Conservation (phyloP, 352 stramenopile genomes). For the Blastocystis hominis region DNA sequence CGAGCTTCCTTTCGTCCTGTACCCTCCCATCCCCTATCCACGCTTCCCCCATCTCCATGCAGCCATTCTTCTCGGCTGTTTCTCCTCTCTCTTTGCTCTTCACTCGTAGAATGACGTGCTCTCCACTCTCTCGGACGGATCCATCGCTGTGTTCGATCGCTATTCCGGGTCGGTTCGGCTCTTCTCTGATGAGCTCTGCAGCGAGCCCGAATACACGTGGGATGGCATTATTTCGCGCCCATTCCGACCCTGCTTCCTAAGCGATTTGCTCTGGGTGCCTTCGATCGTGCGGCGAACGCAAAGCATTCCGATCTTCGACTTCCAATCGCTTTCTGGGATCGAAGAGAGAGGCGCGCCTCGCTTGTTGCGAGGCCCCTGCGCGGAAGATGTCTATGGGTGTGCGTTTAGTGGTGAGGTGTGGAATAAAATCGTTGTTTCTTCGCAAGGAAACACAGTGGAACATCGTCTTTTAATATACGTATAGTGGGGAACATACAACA, state of each 20-base stretch:
- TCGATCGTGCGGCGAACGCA: not conserved
- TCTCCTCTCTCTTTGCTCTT: not conserved
- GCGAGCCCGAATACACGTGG: not conserved
- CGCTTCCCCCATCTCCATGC: not conserved
- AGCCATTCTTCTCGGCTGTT: constrained; percentile 37
- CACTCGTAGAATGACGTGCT: constrained; percentile 8
- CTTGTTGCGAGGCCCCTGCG: not conserved
- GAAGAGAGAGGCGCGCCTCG: not conserved
- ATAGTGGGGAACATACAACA: not conserved
- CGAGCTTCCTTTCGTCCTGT: not conserved
- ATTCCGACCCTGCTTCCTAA: not conserved
- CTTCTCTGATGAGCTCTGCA: not conserved
- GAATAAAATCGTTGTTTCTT: constrained; percentile 14
- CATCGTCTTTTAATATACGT: constrained; percentile 3
- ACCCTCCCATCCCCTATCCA: not conserved
- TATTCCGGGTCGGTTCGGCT: not conserved
- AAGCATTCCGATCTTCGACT: not conserved
- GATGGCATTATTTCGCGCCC: constrained; percentile 26
- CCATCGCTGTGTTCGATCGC: not conserved
- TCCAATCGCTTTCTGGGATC: not conserved
- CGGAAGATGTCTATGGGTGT: constrained; percentile 29
- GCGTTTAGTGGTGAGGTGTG: not conserved
- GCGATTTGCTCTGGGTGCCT: not conserved
- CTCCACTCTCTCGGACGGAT: constrained; percentile 1
- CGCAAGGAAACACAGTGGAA: constrained; percentile 16